Evolutionary conservation across 495 filamentous ascomycete genomes (phyloP).

Genomic region (Trichoderma asperelloides): DNA sequence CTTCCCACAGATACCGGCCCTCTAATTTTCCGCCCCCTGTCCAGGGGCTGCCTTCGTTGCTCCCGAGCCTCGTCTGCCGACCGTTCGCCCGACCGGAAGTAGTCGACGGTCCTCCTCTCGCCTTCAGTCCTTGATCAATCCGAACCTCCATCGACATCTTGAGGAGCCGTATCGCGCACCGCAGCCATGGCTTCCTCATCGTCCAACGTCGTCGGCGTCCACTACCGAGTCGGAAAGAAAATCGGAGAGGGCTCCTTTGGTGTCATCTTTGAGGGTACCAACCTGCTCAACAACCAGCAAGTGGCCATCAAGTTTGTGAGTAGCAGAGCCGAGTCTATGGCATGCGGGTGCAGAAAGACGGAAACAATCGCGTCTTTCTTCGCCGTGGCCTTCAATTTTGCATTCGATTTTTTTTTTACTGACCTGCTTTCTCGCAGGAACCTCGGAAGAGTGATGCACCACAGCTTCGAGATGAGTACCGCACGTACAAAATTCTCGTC

Average conservation of each 20-base stretch:
- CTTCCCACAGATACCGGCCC: neutral
- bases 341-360: neutral
- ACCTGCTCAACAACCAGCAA: constrained; percentile 97
- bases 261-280: constrained; percentile 98
- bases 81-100: constrained; percentile 1
- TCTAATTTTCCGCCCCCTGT: neutral
- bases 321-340: constrained; percentile 16
- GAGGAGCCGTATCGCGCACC: neutral
- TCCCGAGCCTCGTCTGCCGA: constrained; percentile 7
- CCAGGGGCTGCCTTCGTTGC: constrained; percentile 6
- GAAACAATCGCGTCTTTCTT: neutral
- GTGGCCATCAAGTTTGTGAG: constrained; percentile 99
- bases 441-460: constrained; percentile 97
- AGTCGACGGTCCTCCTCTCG: neutral
- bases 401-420: neutral
- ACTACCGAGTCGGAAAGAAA: constrained; percentile 99
- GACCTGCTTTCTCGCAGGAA: constrained; percentile 49
- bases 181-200: constrained; percentile 79
- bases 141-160: neutral
- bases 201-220: constrained; percentile 96
- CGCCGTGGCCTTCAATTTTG: neutral
- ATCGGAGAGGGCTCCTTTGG: constrained; percentile 98
- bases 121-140: neutral
- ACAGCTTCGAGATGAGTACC: constrained; percentile 95
- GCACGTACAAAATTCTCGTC: constrained; percentile 98